Evolutionary conservation across 169 alveolate genomes (phyloP).

Genomic region (Cryptosporidium ryanae): DNA sequence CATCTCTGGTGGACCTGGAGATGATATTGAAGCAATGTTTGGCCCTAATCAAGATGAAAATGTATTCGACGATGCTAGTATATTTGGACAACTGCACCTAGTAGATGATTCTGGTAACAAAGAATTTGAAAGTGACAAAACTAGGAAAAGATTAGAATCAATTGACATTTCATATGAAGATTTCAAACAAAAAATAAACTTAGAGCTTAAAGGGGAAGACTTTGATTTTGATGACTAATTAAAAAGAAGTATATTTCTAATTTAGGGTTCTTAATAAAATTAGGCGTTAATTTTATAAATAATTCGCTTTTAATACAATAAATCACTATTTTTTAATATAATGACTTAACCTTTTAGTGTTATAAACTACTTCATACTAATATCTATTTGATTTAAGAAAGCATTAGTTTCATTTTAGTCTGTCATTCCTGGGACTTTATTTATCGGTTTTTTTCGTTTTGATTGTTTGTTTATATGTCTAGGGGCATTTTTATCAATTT

Average conservation of each 20-base stretch:
- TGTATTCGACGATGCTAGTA: slow-evolving; percentile 50
- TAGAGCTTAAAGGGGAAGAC: slow-evolving; percentile 12
- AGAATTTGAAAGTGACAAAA: neutral
- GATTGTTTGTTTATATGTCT: slow-evolving; percentile 12
- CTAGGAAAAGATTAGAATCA: neutral
- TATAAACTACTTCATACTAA: too few relatives aligned
- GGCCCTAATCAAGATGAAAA: slow-evolving; percentile 1
- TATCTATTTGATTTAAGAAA: too few relatives aligned
- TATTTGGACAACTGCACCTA: slow-evolving; percentile 18
- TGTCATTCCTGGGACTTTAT: slow-evolving; percentile 70
- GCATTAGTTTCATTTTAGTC: slow-evolving; percentile 5
- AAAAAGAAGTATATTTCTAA: neutral
- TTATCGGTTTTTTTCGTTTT: slow-evolving; percentile 38
- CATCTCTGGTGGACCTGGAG: slow-evolving; percentile 32
- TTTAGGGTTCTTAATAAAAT: neutral
- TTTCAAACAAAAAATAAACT: slow-evolving; percentile 28
- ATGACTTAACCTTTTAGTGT: too few relatives aligned
- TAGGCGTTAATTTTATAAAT: neutral
- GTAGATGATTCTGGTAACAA: neutral
- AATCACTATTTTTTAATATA: too few relatives aligned
- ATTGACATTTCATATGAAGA: slow-evolving; percentile 47
- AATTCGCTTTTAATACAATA: neutral
- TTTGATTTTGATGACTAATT: slow-evolving; percentile 34
- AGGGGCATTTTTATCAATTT: neutral
- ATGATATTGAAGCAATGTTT: slow-evolving; percentile 35